Evolutionary conservation across 2,329 filamentous ascomycete genomes (phyloP), one percentile per base, ranked within the genome.

Genomic region (Fusarium solani-melongenae): DNA sequence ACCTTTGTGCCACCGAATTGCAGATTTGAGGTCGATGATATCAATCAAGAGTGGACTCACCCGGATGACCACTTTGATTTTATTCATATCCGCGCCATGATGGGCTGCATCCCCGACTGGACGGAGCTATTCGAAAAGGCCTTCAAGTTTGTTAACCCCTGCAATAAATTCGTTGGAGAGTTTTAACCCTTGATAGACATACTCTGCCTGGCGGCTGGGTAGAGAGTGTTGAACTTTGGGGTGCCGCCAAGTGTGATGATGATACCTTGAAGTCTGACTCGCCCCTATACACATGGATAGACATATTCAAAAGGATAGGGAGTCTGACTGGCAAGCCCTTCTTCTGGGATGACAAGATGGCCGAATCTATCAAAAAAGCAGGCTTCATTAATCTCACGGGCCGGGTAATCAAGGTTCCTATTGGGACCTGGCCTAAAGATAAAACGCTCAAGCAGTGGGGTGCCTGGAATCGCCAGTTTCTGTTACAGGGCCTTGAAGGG

Each of bases 21-120:
- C 62, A 86, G 88, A 68, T 93, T 92, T 66, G 85, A 91, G 63
- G 86, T 92, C 41, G 91, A 92, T 78, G 90, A 93, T 71, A 86
- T 89, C 36, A 88, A 89, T 70, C 84, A 80, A 20, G 78, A 83
- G 6, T 86, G 83, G 83, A 88, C 82, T 78, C 89, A 82, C 38
- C 82, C 85, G 0, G 76, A 82, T 0, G 74, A 86, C 60, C 63
- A 49, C 4, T 90, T 91, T 71, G 90, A 92, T 79, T 89, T 87
- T 71, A 85, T 92, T 49, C 90, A 92, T 77, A 84, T 87, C 2
- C 87, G 88, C 27, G 82, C 87, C 65, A 82, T 91, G 76, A 46
- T 46, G 20, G 41, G 41, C 41, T 46, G 20, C 20, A 46, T 46
- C 41, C 41, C 41, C 20, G 41, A 90, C 67, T 91, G 88, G 79